phyloP scores from a whole-genome alignment of 176 grass and related monocot species.

The Guadua angustifolia region DNA sequence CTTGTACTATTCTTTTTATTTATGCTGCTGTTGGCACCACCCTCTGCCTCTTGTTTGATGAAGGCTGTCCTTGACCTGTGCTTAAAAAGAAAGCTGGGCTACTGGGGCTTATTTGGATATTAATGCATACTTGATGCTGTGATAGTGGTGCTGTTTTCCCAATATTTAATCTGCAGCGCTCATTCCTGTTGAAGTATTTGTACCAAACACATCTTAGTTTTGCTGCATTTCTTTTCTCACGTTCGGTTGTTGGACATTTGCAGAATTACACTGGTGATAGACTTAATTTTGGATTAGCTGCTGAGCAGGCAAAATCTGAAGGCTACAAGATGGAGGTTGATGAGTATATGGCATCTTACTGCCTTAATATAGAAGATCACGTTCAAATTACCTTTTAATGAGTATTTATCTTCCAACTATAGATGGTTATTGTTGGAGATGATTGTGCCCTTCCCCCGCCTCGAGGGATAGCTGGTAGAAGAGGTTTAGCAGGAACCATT shows the following conservation, averaged over 20 bases:
- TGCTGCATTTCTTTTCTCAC: slow-evolving; percentile 31
- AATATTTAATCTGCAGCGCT: slow-evolving; percentile 7
- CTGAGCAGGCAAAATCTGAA: slow-evolving; percentile 98
- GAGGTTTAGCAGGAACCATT: slow-evolving; percentile 93
- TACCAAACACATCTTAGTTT: slow-evolving; percentile 1
- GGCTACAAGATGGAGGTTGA: slow-evolving; percentile 97
- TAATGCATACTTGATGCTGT: slow-evolving; percentile 34
- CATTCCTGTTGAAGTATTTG: slow-evolving; percentile 17
- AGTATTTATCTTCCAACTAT: slow-evolving; percentile 35
- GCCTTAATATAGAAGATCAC: neutral
- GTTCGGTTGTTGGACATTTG: slow-evolving; percentile 47
- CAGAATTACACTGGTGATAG: slow-evolving; percentile 99
- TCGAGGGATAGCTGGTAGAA: slow-evolving; percentile 93
- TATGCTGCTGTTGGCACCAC: neutral
- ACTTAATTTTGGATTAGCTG: slow-evolving; percentile 99
- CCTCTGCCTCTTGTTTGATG: neutral
- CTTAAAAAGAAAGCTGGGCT: neutral
- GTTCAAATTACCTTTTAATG: slow-evolving; percentile 35
- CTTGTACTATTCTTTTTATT: neutral
- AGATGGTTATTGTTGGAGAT: slow-evolving; percentile 99
- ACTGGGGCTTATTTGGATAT: slow-evolving; percentile 31
- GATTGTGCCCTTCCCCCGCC: slow-evolving; percentile 95
- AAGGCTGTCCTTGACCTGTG: slow-evolving; percentile 19
- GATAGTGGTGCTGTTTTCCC: neutral
- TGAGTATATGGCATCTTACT: slow-evolving; percentile 21